Evolutionary conservation across 139 green algal species (phyloP), one percentile per base, ranked within the genome.

Genomic region (Picocystis salinarum): DNA sequence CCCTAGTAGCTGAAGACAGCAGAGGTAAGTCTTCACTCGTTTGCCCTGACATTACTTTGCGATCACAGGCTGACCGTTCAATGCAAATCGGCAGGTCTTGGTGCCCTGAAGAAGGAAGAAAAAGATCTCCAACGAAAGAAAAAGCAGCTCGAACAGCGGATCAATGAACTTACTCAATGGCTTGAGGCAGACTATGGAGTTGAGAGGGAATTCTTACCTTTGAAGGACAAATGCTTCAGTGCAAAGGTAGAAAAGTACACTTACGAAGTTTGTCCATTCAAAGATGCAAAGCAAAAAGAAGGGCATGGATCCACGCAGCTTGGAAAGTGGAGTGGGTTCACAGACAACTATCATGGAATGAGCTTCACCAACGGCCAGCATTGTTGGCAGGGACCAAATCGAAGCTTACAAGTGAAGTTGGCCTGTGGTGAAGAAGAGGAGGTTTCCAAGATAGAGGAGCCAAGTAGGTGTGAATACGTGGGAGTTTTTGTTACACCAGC

Each of bases 251-350:
- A 80, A 19, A 78, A 83, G 57, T 86, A 80, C 55, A 71, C 51
- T 2, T 86, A 86, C 58, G 41, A 64, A 31, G 49, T 82, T 4
- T 91, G 82, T 61, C 67, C 72, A 37, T 93, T 79, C 50, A 53
- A 59, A 18, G 20, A 64, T 24, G 53, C 52, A 20, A 53, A 26
- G 24, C 53, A 62, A 91, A 50, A 65, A 69, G 29, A 75, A 91
- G 36, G 59, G 58, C 12, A 30, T 39, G 26, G 36, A 40, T 27
- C 50, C 51, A 12, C 39, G 15, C 22, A 61, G 58, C 28, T 93
- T 22, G 82, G 82, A 22, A 59, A 22, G 15, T 87, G 62, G 59
- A 26, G 46, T 17, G 68, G 68, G 13, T 71, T 83, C n/a, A 45
- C 55, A 17, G 34, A 58, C 3, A 45, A 54, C 30, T 60, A 65